Evolutionary conservation across 2,329 filamentous ascomycete genomes (phyloP), one percentile per base, ranked within the genome.

Genomic region (Alternaria sp.): DNA sequence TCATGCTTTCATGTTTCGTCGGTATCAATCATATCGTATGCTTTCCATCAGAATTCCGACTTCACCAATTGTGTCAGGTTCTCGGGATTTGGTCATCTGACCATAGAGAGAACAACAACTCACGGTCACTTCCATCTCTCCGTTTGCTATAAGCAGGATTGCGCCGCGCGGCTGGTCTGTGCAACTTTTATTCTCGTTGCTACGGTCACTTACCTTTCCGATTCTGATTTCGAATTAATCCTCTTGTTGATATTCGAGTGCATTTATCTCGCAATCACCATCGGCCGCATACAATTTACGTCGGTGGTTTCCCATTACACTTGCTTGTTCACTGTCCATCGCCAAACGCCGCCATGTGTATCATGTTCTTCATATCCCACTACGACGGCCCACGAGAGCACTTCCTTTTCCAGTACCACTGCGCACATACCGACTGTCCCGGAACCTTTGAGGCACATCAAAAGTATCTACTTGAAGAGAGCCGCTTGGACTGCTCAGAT

Each of bases 261-360:
- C 5, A 8, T 24, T 7, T 1, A 5, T 12, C 32, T 26, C 2
- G 8, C 7, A 24, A 36, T 5, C 32, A 4, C 32, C 22, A 16
- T 26, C 5, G 3, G 7, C 3, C 14, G 3, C 32, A 11, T 26
- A 7, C 8, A 18, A 2, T 1, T 1, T 20, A 20, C 1, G 2
- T 26, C 32, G n/a, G 30, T 14, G 34, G 24, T 49, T 16, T 14
- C 20, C 0, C n/a, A 18, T 49, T 7, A 4, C 3, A 36, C 1
- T 36, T n/a, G 7, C 5, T 6, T 34, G 20, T 49, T 49, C 24
- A 2, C 30, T 7, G 1, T 3, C 30, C 3, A 49, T 16, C 5
- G 16, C 14, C 1, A 48, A 44, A 2, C 6, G n/a, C 46, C 20
- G 7, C 6, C 7, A 66, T 66, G 64, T 66, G 64, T 38, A 54